These are phyloP conservation scores for Verruconis gallopava DNA, from an alignment of 2,329 filamentous ascomycete genomes.

Conservation along the genomic window DNA sequence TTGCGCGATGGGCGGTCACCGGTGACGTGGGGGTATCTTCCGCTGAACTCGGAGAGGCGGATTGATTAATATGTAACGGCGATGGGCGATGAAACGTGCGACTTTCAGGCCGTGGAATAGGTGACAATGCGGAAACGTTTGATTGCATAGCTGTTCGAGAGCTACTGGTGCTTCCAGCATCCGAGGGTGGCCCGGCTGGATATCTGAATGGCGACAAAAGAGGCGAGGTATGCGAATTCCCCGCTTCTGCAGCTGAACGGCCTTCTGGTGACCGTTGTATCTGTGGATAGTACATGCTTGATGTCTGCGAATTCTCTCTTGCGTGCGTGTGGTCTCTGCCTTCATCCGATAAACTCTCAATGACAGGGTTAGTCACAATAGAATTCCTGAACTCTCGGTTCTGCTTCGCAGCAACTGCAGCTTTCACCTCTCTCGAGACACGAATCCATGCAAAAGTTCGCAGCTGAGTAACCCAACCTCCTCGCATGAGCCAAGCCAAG, in stretches of 20 bases:
- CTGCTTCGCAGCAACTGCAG: constrained; percentile 64
- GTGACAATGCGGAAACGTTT: constrained; percentile 9
- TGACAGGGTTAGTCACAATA: constrained; percentile 17
- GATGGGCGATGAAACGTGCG: constrained; percentile 11
- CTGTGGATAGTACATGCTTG: neutral
- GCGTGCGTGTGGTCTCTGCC: constrained; percentile 4
- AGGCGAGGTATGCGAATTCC: constrained; percentile 5
- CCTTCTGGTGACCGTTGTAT: constrained; percentile 6
- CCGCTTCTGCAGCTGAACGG: constrained; percentile 8
- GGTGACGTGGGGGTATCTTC: neutral
- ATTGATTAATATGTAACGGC: constrained; percentile 37
- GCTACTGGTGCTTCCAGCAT: constrained; percentile 23
- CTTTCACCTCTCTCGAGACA: constrained; percentile 69
- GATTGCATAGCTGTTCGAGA: constrained; percentile 23
- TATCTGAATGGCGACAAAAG: constrained; percentile 8
- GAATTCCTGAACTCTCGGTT: constrained; percentile 24
- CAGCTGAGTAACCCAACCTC: constrained; percentile 87
- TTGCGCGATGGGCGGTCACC: neutral
- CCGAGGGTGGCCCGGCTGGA: constrained; percentile 5
- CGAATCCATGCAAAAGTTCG: constrained; percentile 85
- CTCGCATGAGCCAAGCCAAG: constrained; percentile 82
- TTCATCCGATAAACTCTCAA: constrained; percentile 15
- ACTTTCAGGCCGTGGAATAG: constrained; percentile 10
- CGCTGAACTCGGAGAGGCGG: constrained; percentile 38
- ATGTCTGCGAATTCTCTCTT: neutral